Base-by-base conservation (phyloP, 2,329 filamentous ascomycete genomes). In the Aspergillus novofumigatus region DNA sequence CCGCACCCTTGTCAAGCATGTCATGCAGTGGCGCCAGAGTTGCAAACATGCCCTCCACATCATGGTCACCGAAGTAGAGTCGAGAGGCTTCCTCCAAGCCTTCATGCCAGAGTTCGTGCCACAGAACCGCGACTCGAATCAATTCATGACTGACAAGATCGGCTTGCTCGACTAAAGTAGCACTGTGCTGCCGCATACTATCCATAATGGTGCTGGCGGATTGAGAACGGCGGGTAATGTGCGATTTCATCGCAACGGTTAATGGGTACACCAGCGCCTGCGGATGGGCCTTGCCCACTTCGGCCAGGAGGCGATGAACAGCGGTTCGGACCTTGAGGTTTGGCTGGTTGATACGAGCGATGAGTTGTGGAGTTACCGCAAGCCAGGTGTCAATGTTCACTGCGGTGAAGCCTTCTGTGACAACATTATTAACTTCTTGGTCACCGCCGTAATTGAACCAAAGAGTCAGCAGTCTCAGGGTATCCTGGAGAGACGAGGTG, bases 61-160 rank as follows among this genome's bases (percentile, higher is more conserved):
- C 96, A 69, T 95, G 89, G 67, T 97, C 93, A 58, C 93, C 94
- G 75, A 99, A 99, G 80, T 97, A 99, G 20, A 99, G 80, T 53
- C 94, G 86, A 32, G 92, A 97, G 1, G 94, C 95, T 77, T 99
- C 95, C 75, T 99, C 94, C 17, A 99, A 81, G 28, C 90, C 95
- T 75, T 99, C 95, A 65, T 99, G 94, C 94, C 94, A 99, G 63
- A 96, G 89, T 69, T 99, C 94, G 70, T 99, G 94, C 95, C 95
- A 99, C 25, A 99, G 76, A 1, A 99, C 93, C 17, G 94, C 94
- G 58, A 99, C 95, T 52, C 94, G 87, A 69, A 99, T 97, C 55
- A 99, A 85, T 72, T 99, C 95, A 69, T 94, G 90, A 72, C 93
- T 97, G 64, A 99, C 92, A 49, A 92, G 82, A 70, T 96, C 93